phyloP scores from a whole-genome alignment of 139 green algal genomes.

The Spirogloea muscicola region DNA sequence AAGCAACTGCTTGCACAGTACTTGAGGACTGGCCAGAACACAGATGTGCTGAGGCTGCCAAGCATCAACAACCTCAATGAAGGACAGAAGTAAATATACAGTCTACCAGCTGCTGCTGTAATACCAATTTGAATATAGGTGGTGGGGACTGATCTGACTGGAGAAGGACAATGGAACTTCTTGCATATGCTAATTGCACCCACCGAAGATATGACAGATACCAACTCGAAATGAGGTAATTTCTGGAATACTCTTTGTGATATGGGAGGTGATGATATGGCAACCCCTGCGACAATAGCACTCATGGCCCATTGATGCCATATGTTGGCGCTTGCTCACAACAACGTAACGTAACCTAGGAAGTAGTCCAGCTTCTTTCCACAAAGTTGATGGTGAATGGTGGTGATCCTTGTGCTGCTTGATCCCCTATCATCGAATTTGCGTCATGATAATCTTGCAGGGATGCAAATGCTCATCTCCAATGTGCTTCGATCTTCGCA shows the following conservation, averaged over 20 bases:
- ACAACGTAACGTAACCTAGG: too few species aligned
- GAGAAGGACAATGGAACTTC: neutral
- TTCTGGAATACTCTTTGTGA: conserved; percentile 7
- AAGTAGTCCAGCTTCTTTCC: too few species aligned
- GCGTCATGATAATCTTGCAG: too few species aligned
- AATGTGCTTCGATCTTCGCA: too few species aligned
- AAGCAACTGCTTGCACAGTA: neutral
- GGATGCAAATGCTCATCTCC: too few species aligned
- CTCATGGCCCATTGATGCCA: too few species aligned
- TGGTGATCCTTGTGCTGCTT: too few species aligned
- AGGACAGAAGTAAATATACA: neutral
- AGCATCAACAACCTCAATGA: neutral
- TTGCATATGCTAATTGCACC: conserved; percentile 9
- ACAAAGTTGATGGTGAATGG: too few species aligned
- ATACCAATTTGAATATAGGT: neutral
- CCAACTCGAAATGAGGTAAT: conserved; percentile 23
- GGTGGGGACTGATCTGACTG: neutral
- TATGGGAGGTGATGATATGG: conserved; percentile 37
- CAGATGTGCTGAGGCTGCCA: neutral
- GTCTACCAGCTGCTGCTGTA: too few species aligned
- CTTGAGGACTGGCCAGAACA: neutral
- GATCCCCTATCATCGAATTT: too few species aligned
- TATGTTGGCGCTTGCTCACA: too few species aligned
- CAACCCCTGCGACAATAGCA: conserved; percentile 32
- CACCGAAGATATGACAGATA: conserved; percentile 26